phyloP scores from a whole-genome alignment of 2,329 filamentous ascomycete species.

The Claviceps purpurea region DNA sequence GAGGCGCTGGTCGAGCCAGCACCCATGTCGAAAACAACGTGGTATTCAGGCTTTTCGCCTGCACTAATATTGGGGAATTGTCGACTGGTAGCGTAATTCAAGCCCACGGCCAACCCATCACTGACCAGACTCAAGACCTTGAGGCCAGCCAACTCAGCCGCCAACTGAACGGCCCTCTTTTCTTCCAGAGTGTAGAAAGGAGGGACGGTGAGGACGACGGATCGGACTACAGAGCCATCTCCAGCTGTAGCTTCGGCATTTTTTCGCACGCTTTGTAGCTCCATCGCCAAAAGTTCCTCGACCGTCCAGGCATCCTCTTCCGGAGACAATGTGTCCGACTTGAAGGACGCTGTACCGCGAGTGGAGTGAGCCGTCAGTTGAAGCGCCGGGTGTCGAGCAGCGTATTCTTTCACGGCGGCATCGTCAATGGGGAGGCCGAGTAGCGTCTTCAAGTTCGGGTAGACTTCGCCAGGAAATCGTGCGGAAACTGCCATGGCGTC shows the following conservation, averaged over 20 bases:
- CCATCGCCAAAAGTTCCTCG: slow-evolving; percentile 92
- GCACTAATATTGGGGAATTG: slow-evolving; percentile 77
- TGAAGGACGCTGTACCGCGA: slow-evolving; percentile 66
- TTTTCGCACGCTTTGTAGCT: slow-evolving; percentile 78
- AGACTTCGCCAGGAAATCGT: slow-evolving; percentile 85
- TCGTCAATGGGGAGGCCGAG: slow-evolving; percentile 58
- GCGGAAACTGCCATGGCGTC: slow-evolving; percentile 80
- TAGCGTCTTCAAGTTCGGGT: slow-evolving; percentile 82
- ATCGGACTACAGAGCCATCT: slow-evolving; percentile 57
- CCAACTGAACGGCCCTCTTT: slow-evolving; percentile 71
- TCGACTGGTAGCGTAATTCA: slow-evolving; percentile 88
- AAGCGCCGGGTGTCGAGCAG: slow-evolving; percentile 63
- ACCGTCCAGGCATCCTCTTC: slow-evolving; percentile 60
- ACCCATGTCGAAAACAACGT: slow-evolving; percentile 96
- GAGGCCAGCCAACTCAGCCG: slow-evolving; percentile 77
- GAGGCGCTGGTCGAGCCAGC: slow-evolving; percentile 88
- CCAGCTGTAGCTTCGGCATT: slow-evolving; percentile 80
- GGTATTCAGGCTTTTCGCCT: slow-evolving; percentile 75
- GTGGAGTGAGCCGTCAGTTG: slow-evolving; percentile 46
- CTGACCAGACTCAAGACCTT: slow-evolving; percentile 75
- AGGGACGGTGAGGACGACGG: slow-evolving; percentile 80
- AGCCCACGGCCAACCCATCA: slow-evolving; percentile 80
- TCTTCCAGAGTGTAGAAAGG: slow-evolving; percentile 85
- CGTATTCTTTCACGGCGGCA: slow-evolving; percentile 55
- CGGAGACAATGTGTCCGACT: slow-evolving; percentile 53